phyloP scores from a whole-genome alignment of 176 grass and related monocot species.

The Aegilops bicornis region DNA sequence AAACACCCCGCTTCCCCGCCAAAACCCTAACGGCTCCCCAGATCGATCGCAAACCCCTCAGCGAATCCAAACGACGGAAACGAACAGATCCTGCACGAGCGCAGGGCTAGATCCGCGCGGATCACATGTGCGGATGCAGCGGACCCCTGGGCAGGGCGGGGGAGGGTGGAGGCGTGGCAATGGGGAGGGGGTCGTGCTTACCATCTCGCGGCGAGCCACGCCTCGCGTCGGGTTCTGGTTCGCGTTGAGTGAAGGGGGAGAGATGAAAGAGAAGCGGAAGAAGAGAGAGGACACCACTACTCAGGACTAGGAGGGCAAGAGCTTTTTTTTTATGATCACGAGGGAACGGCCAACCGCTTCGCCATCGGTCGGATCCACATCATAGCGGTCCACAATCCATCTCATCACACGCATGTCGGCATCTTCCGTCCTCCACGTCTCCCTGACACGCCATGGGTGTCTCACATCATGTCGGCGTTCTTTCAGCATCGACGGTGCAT shows the following conservation, averaged over 20 bases:
- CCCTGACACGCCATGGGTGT: too few relatives aligned
- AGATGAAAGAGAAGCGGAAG: not conserved
- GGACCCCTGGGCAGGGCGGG: not conserved
- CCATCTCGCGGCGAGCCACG: slow-evolving; percentile 9
- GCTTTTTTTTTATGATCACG: too few relatives aligned
- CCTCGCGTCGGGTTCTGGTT: not conserved
- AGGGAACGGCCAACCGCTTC: too few relatives aligned
- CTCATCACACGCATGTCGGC: too few relatives aligned
- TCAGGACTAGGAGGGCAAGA: too few relatives aligned
- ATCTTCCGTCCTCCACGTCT: too few relatives aligned
- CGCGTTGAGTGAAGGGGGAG: not conserved
- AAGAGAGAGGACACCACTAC: not conserved
- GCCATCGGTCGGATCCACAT: too few relatives aligned
- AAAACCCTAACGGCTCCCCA: not conserved
- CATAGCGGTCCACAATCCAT: too few relatives aligned
- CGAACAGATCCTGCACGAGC: not conserved
- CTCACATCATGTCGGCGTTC: too few relatives aligned
- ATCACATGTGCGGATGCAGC: not conserved
- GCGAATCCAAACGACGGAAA: not conserved
- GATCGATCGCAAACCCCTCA: not conserved
- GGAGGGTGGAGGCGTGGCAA: not conserved
- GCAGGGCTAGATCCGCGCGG: not conserved
- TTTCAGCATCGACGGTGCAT: too few relatives aligned
- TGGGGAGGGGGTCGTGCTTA: not conserved
- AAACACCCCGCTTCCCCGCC: not conserved